phyloP scores from a whole-genome alignment of 2,329 filamentous ascomycete genomes.

The Aspergillus sp. region DNA sequence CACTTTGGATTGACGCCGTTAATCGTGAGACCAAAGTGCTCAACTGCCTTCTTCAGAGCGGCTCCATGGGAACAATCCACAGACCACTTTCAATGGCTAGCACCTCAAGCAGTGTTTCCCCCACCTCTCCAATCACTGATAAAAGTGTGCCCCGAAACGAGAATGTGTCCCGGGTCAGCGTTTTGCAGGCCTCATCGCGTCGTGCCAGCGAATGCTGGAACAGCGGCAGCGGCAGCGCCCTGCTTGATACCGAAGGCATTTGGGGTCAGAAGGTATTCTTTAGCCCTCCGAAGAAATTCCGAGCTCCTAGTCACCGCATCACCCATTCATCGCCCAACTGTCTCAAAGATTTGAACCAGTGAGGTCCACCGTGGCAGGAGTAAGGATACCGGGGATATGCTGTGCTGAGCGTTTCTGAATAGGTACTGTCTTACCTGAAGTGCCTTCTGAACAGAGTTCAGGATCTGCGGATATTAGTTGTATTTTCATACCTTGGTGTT shows the following conservation, averaged over 20 bases:
- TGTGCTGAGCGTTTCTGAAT: not conserved
- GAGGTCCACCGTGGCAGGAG: not conserved
- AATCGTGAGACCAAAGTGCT: constrained; percentile 26
- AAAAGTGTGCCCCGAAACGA: constrained; percentile 6
- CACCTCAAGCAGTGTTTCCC: not conserved
- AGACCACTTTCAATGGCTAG: constrained; percentile 1
- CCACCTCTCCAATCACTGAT: constrained; percentile 6
- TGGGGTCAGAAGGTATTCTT: constrained; percentile 19
- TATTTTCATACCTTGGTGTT: not conserved
- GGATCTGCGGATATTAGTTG: not conserved
- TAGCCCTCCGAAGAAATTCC: constrained; percentile 8
- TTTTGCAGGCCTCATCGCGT: constrained; percentile 14
- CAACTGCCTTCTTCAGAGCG: constrained; percentile 23
- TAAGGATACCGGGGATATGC: not conserved
- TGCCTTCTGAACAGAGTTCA: not conserved
- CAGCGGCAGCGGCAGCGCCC: not conserved
- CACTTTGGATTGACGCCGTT: constrained; percentile 26
- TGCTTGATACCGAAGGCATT: constrained; percentile 5
- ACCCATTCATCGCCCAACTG: constrained; percentile 27
- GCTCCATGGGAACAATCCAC: constrained; percentile 18
- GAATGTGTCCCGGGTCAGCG: constrained; percentile 7
- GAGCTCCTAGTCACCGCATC: constrained; percentile 20
- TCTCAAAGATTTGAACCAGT: constrained; percentile 1
- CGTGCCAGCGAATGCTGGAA: constrained; percentile 16
- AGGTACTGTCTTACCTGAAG: not conserved